A percentile compares a stretch with the other conserved stretches of the same genome.
Evolutionary conservation across 768 basidiomycete species (phyloP).

Genomic region (Boletus rex-veris): DNA sequence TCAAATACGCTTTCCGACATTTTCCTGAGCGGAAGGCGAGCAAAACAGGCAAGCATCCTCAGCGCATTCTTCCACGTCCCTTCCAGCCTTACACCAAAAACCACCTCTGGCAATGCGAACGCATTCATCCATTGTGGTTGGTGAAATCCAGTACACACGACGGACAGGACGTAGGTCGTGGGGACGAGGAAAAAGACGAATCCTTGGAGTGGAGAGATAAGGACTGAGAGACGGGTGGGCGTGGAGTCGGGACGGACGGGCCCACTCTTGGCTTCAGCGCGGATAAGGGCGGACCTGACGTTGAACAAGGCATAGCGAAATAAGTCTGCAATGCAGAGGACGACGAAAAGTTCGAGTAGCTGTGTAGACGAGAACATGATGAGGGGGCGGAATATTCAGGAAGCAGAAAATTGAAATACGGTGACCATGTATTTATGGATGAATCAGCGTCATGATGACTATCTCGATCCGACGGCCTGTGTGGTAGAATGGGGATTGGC

Average conservation of each 20-base stretch:
- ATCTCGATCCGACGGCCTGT: too few species aligned
- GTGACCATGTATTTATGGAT: too few species aligned
- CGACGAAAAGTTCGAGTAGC: slow-evolving; percentile 1
- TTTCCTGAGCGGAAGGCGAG: background rate
- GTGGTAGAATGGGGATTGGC: background rate
- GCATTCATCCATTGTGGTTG: slow-evolving; percentile 7
- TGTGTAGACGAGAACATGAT: background rate
- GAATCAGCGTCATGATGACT: too few species aligned
- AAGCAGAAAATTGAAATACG: too few species aligned
- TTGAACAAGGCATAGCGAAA: background rate
- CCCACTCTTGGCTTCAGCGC: slow-evolving; percentile 4
- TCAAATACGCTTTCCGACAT: background rate
- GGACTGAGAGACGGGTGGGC: background rate
- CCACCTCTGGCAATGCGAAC: background rate
- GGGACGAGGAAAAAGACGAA: background rate
- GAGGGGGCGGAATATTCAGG: too few species aligned
- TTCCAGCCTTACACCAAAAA: too few species aligned
- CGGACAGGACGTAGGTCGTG: background rate
- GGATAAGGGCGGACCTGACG: background rate
- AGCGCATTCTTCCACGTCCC: too few species aligned
- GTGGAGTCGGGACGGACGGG: slow-evolving; percentile 2
- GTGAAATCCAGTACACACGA: background rate
- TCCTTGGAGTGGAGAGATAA: background rate
- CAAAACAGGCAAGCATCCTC: background rate
- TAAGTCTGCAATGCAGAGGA: background rate